Conservation (phyloP, 352 stramenopile species). For the Phytophthora syringae region DNA sequence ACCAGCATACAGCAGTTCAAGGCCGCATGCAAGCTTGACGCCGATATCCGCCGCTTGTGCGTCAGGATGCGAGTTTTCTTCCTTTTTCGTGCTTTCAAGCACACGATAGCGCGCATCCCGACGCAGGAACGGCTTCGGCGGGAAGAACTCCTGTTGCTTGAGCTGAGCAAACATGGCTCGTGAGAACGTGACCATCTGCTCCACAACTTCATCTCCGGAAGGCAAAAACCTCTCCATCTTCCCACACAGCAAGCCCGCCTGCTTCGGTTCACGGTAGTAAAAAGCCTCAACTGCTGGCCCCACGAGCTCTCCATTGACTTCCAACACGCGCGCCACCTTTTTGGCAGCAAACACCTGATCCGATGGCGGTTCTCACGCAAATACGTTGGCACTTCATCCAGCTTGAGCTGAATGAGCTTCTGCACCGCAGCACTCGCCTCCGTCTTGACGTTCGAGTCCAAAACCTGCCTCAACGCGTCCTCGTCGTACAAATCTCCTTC, state of each 20-base stretch:
- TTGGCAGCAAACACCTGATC: constrained; percentile 55
- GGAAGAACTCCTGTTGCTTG: constrained; percentile 78
- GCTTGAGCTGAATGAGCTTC: constrained; percentile 43
- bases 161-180: constrained; percentile 85
- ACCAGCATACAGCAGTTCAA: constrained; percentile 74
- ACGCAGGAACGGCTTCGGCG: constrained; percentile 63
- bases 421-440: constrained; percentile 51
- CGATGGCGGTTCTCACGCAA: constrained; percentile 59
- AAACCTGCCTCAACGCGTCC: constrained; percentile 43
- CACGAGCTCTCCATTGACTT: constrained; percentile 35
- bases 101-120: constrained; percentile 28
- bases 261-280: constrained; percentile 73
- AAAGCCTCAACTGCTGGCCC: constrained; percentile 70
- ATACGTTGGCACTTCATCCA: constrained; percentile 46
- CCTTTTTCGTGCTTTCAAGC: constrained; percentile 11
- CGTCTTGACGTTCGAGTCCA: constrained; percentile 22
- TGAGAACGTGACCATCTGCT: constrained; percentile 67
- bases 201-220: constrained; percentile 13
- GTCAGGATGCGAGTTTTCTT: constrained; percentile 23
- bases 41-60: constrained; percentile 61
- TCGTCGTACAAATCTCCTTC: constrained; percentile 31
- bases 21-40: constrained; percentile 78
- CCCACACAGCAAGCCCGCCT: constrained; percentile 50
- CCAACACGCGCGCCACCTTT: constrained; percentile 43
- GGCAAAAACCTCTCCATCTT: constrained; percentile 67